Evolutionary conservation across 371 early-diverging fungal genomes (phyloP), one percentile per base, ranked within the genome.

Genomic region (Mortierella sp.): DNA sequence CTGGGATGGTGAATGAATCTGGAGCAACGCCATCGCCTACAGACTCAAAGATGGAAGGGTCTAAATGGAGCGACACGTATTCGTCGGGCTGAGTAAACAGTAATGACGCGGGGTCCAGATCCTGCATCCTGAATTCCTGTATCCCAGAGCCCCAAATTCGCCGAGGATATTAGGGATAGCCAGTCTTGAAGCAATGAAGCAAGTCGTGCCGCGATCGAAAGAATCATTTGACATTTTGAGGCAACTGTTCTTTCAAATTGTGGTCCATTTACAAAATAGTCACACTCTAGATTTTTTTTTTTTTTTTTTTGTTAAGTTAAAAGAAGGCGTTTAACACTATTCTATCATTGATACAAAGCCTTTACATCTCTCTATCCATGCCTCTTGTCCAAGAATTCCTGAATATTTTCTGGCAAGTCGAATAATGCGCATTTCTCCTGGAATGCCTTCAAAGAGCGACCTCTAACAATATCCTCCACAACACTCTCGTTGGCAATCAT

Each of bases 381-480:
- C 45, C 83, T 84, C 75, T 76, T 79, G 62, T 84, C 81, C 73
- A 86, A 63, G 66, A 84, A 80, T 36, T 84, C 79, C 47, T 80
- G 83, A 63, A 87, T 85, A 69, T 88, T 87, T n/a, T 65, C 69
- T n/a, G 92, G 91, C 38, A 91, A 83, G 69, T 92, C 90, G 72
- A 92, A 89, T 13, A 90, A 79, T 72, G 91, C 88, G 74, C 92
- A 92, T 63, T 90, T 91, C 72, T 81, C 87, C 70, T 86, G 89
- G 78, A 94, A 92, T 19, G 93, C 92, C 76, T 90, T 88, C 62
- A 93, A 72, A 28, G 91, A 90, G 52, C 94, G 90, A 41, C 87
- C 89, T 45, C 92, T 88, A 10, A 94, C 90, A 73, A 94, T 94
- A 61, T 90, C 91, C 68, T 94, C 94, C 3, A 94, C 93, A 6